These are phyloP conservation scores for Trichoderma oligosporum DNA, from an alignment of 2,329 filamentous ascomycete genomes.

Conservation along the genomic window DNA sequence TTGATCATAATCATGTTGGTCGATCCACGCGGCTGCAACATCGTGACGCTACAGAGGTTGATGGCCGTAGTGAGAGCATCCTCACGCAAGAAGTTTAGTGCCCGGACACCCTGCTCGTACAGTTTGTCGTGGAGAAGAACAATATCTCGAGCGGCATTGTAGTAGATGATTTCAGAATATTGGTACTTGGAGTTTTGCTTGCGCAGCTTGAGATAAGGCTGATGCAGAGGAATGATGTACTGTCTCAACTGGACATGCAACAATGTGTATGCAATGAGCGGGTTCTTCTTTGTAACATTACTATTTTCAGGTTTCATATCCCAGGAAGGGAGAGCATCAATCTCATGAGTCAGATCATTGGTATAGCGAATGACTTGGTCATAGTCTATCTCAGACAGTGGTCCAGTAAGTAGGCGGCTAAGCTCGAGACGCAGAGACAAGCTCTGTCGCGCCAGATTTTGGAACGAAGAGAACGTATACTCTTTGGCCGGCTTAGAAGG, in stretches of 20 bases:
- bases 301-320: constrained; percentile 37
- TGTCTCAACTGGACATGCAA: constrained; percentile 59
- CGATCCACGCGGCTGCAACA: constrained; percentile 56
- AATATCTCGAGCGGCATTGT: constrained; percentile 59
- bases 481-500: constrained; percentile 48
- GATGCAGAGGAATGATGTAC: constrained; percentile 59
- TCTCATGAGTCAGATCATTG: constrained; percentile 58
- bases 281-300: constrained; percentile 46
- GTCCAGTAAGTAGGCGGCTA: constrained; percentile 53
- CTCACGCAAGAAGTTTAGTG: constrained; percentile 58
- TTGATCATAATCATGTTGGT: constrained; percentile 62
- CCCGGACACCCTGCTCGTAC: constrained; percentile 55
- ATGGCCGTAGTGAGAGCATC: constrained; percentile 58
- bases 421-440: constrained; percentile 55
- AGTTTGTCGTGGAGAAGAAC: constrained; percentile 60
- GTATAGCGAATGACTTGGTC: constrained; percentile 60
- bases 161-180: constrained; percentile 61
- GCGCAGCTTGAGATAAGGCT: constrained; percentile 57
- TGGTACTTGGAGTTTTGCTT: constrained; percentile 59
- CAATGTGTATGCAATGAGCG: constrained; percentile 56
- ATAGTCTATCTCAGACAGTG: constrained; percentile 54
- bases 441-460: constrained; percentile 55
- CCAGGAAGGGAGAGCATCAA: constrained; percentile 58
- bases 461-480: constrained; percentile 58
- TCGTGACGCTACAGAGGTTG: constrained; percentile 58